A percentile compares a stretch with the other conserved stretches of the same genome.
Evolutionary conservation across 164 flowering plant genomes (phyloP).

Genomic region (Vitis rupestris): DNA sequence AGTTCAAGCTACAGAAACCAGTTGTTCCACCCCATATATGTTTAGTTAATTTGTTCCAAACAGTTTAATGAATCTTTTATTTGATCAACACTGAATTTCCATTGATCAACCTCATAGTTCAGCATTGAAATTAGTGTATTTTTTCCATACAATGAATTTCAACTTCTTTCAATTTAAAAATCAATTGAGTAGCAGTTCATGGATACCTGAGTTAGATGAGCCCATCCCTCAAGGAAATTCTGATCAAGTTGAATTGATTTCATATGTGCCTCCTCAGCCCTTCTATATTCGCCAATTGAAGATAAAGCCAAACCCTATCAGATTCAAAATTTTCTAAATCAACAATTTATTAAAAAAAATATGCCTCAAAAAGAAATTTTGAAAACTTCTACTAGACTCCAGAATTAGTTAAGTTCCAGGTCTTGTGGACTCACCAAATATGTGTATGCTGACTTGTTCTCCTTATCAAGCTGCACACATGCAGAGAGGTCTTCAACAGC

Average conservation of each 20-base stretch:
- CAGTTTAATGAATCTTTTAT: too few relatives aligned
- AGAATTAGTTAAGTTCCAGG: slow-evolving; percentile 13
- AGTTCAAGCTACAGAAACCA: too few relatives aligned
- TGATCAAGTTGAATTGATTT: slow-evolving; percentile 74
- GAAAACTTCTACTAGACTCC: not conserved
- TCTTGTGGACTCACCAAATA: slow-evolving; percentile 60
- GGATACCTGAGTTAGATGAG: slow-evolving; percentile 81
- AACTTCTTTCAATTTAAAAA: too few relatives aligned
- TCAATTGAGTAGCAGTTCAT: not conserved
- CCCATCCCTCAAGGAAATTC: slow-evolving; percentile 84
- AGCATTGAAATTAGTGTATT: too few relatives aligned
- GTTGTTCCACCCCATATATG: too few relatives aligned
- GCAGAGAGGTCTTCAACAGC: slow-evolving; percentile 80
- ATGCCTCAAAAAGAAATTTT: not conserved
- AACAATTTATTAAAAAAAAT: not conserved
- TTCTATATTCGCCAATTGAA: slow-evolving; percentile 78
- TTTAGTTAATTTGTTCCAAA: too few relatives aligned
- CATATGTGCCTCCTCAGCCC: slow-evolving; percentile 83
- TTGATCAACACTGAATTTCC: too few relatives aligned
- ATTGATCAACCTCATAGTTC: too few relatives aligned
- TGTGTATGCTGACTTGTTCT: slow-evolving; percentile 83
- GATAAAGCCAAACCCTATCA: slow-evolving; percentile 80
- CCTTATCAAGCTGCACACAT: slow-evolving; percentile 72
- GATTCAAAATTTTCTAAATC: not conserved
- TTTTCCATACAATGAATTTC: too few relatives aligned